Conservation (phyloP, 2,329 filamentous ascomycete species). For the Lithohypha guttulata region DNA sequence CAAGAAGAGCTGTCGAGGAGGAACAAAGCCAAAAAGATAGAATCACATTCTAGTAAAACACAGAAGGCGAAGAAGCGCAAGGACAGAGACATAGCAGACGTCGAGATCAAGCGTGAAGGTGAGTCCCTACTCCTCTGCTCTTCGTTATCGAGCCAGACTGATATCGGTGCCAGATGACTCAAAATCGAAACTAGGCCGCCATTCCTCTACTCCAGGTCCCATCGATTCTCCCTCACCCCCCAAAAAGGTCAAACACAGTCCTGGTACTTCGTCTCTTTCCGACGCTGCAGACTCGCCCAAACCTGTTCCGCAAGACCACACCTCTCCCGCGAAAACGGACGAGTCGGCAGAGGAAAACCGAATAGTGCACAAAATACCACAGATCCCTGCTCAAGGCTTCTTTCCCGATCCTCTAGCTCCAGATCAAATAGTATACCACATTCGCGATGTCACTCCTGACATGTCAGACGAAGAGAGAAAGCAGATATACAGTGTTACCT, state of each 20-base stretch:
- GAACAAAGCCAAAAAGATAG: constrained; percentile 36
- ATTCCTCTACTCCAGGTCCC: constrained; percentile 15
- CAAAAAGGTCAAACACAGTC: constrained; percentile 23
- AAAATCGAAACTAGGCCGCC: constrained; percentile 3
- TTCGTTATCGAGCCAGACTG: background rate
- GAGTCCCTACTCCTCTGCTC: constrained; percentile 21
- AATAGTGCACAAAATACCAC: constrained; percentile 49
- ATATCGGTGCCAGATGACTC: constrained; percentile 7
- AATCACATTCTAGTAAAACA: constrained; percentile 39
- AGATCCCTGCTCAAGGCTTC: constrained; percentile 69
- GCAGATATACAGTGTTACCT: constrained; percentile 75
- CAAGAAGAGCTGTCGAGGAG: constrained; percentile 36
- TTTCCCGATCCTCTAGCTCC: constrained; percentile 81
- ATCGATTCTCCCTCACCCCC: constrained; percentile 21
- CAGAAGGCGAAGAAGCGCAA: constrained; percentile 70
- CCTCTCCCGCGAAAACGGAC: constrained; percentile 51
- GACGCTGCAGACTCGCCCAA: constrained; percentile 23
- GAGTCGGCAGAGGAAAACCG: constrained; percentile 45
- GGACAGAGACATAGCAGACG: constrained; percentile 49
- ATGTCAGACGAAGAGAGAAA: constrained; percentile 81
- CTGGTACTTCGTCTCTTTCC: constrained; percentile 22
- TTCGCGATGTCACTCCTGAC: constrained; percentile 58
- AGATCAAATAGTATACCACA: constrained; percentile 91
- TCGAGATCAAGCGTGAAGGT: constrained; percentile 48
- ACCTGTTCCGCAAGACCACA: constrained; percentile 38